Evolutionary conservation across 1,284 basidiomycete species (phyloP).

Genomic region (Salmacisia buchloeana): DNA sequence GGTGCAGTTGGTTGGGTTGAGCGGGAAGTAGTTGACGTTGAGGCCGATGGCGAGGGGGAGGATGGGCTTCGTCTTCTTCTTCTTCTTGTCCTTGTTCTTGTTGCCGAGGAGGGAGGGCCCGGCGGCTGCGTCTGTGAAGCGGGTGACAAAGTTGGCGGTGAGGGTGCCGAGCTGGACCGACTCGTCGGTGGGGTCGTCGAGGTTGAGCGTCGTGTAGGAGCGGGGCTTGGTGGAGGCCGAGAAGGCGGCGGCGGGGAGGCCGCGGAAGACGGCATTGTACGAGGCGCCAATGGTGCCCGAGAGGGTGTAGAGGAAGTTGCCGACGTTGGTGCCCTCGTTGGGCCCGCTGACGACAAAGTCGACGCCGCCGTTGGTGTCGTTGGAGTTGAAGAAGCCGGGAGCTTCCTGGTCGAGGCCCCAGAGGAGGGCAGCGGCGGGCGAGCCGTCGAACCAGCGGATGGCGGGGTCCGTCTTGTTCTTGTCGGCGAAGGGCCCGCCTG

Average conservation of each 20-base stretch:
- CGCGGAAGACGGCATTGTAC: slow-evolving; percentile 29
- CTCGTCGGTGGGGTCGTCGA: slow-evolving; percentile 28
- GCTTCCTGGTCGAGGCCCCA: slow-evolving; percentile 32
- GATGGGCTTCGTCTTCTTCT: slow-evolving; percentile 14
- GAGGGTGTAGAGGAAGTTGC: slow-evolving; percentile 36
- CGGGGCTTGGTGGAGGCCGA: slow-evolving; percentile 26
- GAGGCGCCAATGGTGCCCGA: slow-evolving; percentile 39
- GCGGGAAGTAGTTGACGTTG: slow-evolving; percentile 36
- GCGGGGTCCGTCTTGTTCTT: slow-evolving; percentile 22
- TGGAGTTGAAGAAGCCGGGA: slow-evolving; percentile 23
- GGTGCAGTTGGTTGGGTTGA: slow-evolving; percentile 22
- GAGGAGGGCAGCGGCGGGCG: slow-evolving; percentile 27
- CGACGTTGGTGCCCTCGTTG: slow-evolving; percentile 33
- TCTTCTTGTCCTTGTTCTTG: slow-evolving; percentile 13
- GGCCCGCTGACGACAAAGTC: slow-evolving; percentile 28
- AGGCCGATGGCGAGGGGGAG: slow-evolving; percentile 35
- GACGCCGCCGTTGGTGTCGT: slow-evolving; percentile 13
- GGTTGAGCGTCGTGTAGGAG: slow-evolving; percentile 26
- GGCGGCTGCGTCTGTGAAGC: slow-evolving; percentile 19
- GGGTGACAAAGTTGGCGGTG: slow-evolving; percentile 37
- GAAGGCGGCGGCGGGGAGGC: slow-evolving; percentile 37
- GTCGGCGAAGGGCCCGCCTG: slow-evolving; percentile 24
- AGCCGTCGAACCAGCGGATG: slow-evolving; percentile 35
- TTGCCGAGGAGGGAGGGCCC: not conserved
- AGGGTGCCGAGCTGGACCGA: slow-evolving; percentile 27